Percentiles rank a stretch among this genome's conserved stretches.
Conservation (phyloP, 768 basidiomycete species). For the Tubosaeta sp. region DNA sequence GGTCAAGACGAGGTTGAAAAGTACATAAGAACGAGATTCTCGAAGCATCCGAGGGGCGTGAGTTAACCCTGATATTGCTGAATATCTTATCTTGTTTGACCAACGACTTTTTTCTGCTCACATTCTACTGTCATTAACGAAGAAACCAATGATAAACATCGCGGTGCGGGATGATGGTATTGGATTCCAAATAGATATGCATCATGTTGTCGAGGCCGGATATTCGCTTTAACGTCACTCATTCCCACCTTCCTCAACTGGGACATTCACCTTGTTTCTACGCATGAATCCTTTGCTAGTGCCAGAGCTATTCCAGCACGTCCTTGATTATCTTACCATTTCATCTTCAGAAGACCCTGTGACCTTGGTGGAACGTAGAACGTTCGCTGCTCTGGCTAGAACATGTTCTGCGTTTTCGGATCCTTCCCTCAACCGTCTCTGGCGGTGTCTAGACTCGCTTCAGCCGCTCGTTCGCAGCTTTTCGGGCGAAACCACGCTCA, state of each 20-base stretch:
- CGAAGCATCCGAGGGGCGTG: neutral
- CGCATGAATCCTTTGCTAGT: neutral
- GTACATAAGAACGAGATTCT: neutral
- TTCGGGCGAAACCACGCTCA: neutral
- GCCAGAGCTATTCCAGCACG: neutral
- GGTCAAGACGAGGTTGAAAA: neutral
- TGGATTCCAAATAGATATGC: too few species aligned
- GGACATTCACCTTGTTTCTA: neutral
- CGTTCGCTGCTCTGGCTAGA: neutral
- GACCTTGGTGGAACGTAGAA: neutral
- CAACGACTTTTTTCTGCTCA: neutral
- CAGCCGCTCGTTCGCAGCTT: constrained; percentile 1
- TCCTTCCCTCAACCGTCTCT: constrained; percentile 4
- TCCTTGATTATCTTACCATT: neutral
- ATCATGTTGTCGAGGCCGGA: too few species aligned
- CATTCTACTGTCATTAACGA: too few species aligned
- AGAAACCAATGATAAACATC: too few species aligned
- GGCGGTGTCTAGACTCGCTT: constrained; percentile 3
- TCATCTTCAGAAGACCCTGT: neutral
- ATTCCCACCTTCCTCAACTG: neutral
- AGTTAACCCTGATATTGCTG: neutral
- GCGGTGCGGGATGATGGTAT: too few species aligned
- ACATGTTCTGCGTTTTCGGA: constrained; percentile 3
- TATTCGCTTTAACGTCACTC: too few species aligned
- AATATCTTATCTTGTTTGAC: neutral